Evolutionary conservation across 2,329 filamentous ascomycete genomes (phyloP).

Genomic region (Aaosphaeria pasadenensis): DNA sequence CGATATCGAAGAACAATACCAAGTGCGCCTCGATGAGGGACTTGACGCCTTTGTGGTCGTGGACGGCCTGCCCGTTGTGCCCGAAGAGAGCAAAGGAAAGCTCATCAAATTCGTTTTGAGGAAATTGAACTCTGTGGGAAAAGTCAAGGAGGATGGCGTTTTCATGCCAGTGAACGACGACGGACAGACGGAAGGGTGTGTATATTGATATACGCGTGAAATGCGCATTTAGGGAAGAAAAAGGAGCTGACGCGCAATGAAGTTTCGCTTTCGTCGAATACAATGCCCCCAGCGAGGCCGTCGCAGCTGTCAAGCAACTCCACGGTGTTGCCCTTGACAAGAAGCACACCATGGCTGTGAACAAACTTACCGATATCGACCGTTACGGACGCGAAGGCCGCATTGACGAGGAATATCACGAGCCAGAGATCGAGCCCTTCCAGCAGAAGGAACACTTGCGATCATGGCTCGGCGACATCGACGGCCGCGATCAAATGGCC

Average conservation of each 20-base stretch:
- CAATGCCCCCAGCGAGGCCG: conserved; percentile 82
- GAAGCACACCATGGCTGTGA: conserved; percentile 91
- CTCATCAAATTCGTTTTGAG: conserved; percentile 93
- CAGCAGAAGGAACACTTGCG: conserved; percentile 89
- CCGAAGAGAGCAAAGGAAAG: conserved; percentile 87
- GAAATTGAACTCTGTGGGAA: conserved; percentile 84
- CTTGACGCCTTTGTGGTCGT: conserved; percentile 95
- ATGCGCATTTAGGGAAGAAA: conserved; percentile 11
- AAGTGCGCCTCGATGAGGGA: conserved; percentile 93
- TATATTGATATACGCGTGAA: conserved; percentile 14
- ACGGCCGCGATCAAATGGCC: conserved; percentile 90
- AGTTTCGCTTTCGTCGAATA: conserved; percentile 98
- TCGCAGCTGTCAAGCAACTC: conserved; percentile 83
- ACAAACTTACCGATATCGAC: conserved; percentile 98
- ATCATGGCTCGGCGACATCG: conserved; percentile 87
- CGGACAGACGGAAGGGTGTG: conserved; percentile 77
- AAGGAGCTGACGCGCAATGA: conserved; percentile 14
- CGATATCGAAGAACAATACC: conserved; percentile 89
- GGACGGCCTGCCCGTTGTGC: conserved; percentile 88
- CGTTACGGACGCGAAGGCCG: conserved; percentile 92
- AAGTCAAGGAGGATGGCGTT: conserved; percentile 79
- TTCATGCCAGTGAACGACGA: conserved; percentile 92
- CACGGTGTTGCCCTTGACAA: conserved; percentile 89
- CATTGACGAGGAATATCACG: conserved; percentile 84
- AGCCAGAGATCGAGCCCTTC: conserved; percentile 80